Percentiles rank a stretch among this genome's conserved stretches.
These are phyloP conservation scores for Neurospora cerealis DNA, from an alignment of 495 filamentous ascomycete species.

Conservation along the genomic window DNA sequence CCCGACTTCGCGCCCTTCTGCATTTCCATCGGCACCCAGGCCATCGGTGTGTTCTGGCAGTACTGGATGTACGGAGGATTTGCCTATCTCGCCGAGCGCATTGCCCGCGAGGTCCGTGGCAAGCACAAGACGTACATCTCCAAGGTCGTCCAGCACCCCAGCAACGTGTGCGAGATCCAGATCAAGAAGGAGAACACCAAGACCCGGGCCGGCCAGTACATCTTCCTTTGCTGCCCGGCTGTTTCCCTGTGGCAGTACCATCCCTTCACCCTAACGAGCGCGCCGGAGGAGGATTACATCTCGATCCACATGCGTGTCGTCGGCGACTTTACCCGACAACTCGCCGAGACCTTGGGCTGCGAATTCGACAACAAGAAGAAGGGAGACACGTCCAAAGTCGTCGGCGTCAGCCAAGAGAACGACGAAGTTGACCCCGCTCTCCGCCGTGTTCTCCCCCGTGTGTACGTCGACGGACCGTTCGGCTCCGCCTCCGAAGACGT, in stretches of 20 bases:
- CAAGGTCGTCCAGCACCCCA: slow-evolving; percentile 75
- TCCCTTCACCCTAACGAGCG: slow-evolving; percentile 69
- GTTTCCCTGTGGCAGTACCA: slow-evolving; percentile 74
- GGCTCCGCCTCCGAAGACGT: slow-evolving; percentile 70
- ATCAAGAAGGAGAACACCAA: slow-evolving; percentile 75
- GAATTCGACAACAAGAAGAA: slow-evolving; percentile 51
- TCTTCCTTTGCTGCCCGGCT: slow-evolving; percentile 73
- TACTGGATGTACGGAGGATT: slow-evolving; percentile 72
- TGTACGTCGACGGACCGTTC: slow-evolving; percentile 72
- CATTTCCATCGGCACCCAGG: slow-evolving; percentile 44
- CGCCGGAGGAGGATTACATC: slow-evolving; percentile 74
- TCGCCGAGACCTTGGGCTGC: slow-evolving; percentile 59
- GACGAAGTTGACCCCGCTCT: slow-evolving; percentile 55
- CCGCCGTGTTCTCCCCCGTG: slow-evolving; percentile 58
- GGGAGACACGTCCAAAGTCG: slow-evolving; percentile 45
- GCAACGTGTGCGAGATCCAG: slow-evolving; percentile 75
- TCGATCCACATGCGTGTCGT: slow-evolving; percentile 68
- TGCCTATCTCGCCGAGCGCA: slow-evolving; percentile 58
- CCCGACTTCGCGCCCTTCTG: slow-evolving; percentile 63
- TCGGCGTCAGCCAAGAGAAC: slow-evolving; percentile 52
- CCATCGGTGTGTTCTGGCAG: slow-evolving; percentile 68
- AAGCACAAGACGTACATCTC: slow-evolving; percentile 69
- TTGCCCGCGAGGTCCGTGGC: slow-evolving; percentile 60
- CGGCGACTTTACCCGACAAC: slow-evolving; percentile 55
- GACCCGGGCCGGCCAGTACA: slow-evolving; percentile 72